Conservation (phyloP, 305 asterid genomes). For the Solanum hybrid region DNA sequence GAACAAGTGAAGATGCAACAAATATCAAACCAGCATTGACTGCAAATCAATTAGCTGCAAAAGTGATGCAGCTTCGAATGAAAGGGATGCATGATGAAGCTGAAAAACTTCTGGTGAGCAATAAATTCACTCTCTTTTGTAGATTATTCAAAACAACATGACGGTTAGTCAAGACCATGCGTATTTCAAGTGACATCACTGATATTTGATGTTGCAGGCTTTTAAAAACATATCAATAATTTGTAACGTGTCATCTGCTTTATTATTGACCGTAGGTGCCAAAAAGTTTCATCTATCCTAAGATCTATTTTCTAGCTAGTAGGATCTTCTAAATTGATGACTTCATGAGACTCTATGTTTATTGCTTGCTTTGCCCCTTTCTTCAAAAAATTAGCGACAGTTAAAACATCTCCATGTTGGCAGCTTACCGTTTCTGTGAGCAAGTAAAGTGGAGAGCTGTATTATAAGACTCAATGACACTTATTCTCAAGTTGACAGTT, state of each 20-base stretch:
- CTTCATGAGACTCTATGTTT: not conserved
- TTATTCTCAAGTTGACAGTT: not conserved
- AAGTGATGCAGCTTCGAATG: slow-evolving; percentile 84
- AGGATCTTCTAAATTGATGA: not conserved
- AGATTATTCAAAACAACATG: not conserved
- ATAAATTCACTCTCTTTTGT: not conserved
- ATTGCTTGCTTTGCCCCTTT: not conserved
- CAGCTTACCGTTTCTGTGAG: not conserved
- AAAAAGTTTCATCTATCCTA: not conserved
- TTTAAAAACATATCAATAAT: not conserved
- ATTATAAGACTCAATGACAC: not conserved
- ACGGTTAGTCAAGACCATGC: not conserved
- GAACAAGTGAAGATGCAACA: slow-evolving; percentile 26
- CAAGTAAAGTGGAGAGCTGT: not conserved
- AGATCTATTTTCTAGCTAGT: not conserved
- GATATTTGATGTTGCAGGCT: not conserved
- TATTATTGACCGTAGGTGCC: not conserved
- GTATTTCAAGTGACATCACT: not conserved
- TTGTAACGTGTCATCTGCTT: not conserved
- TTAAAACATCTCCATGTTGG: not conserved
- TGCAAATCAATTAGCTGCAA: slow-evolving; percentile 92
- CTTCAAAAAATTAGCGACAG: not conserved
- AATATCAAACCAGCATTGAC: slow-evolving; percentile 37
- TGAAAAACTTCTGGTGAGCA: slow-evolving; percentile 62
- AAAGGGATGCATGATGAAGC: slow-evolving; percentile 92